Conservation (phyloP, 495 filamentous ascomycete genomes). For the Pyrenopolyporus hunteri region DNA sequence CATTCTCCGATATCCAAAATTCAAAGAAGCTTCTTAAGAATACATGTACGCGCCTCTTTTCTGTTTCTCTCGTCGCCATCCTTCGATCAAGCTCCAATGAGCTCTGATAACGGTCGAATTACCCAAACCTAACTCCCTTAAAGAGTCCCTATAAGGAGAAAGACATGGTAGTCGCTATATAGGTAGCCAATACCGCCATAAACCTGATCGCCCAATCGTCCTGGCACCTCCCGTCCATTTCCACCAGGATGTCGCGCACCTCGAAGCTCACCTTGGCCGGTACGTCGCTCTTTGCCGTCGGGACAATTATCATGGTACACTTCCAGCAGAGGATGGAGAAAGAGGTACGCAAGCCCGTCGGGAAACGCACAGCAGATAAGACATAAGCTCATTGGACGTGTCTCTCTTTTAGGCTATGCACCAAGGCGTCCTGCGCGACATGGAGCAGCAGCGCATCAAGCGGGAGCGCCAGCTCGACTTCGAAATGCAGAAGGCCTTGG, state of each 20-base stretch:
- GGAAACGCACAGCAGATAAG: neutral
- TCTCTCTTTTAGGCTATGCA: constrained; percentile 80
- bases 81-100: too few relatives aligned
- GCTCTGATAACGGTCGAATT: too few relatives aligned
- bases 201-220: too few relatives aligned
- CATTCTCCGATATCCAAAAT: constrained; percentile 19
- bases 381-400: neutral
- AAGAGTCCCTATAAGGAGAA: too few relatives aligned
- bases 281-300: constrained; percentile 75
- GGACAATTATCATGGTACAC: constrained; percentile 86
- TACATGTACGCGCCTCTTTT: too few relatives aligned
- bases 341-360: constrained; percentile 62
- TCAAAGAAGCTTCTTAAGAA: too few relatives aligned
- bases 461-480: constrained; percentile 89
- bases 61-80: too few relatives aligned
- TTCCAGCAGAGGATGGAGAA: constrained; percentile 85
- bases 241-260: constrained; percentile 76
- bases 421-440: constrained; percentile 88
- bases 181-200: too few relatives aligned
- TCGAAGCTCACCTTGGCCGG: constrained; percentile 83
- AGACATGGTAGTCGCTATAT: too few relatives aligned
- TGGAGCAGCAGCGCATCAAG: constrained; percentile 92
- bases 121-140: too few relatives aligned
- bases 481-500: constrained; percentile 82
- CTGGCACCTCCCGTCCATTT: too few relatives aligned